These are phyloP conservation scores for Metschnikowia gruessii DNA, from an alignment of 805 yeast genomes.

Conservation along the genomic window DNA sequence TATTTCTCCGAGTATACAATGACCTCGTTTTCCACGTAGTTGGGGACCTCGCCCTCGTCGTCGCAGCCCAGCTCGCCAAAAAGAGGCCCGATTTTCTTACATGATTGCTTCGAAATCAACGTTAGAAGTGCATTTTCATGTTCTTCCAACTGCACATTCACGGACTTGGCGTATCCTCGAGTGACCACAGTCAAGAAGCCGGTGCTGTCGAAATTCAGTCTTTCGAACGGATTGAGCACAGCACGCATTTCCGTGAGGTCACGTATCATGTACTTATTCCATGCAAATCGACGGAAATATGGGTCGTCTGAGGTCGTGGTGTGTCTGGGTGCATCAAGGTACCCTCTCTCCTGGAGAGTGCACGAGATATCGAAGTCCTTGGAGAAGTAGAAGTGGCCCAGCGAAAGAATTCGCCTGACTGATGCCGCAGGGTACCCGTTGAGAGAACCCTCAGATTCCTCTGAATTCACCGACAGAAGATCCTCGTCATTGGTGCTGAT, in stretches of 20 bases:
- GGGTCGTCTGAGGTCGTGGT: constrained; percentile 31
- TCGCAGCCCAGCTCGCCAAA: constrained; percentile 60
- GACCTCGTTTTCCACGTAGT: constrained; percentile 52
- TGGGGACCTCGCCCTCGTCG: constrained; percentile 52
- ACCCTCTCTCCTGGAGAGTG: constrained; percentile 45
- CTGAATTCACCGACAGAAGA: constrained; percentile 14
- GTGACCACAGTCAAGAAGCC: constrained; percentile 48
- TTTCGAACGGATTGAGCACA: constrained; percentile 41
- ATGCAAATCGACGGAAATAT: constrained; percentile 46
- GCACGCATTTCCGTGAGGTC: constrained; percentile 47
- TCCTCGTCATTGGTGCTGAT: constrained; percentile 18
- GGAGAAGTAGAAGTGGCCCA: constrained; percentile 50
- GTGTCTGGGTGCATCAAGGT: constrained; percentile 10
- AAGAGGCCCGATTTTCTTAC: constrained; percentile 45
- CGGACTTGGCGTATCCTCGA: constrained; percentile 51
- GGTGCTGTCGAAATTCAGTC: constrained; percentile 41
- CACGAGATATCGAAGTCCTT: constrained; percentile 46
- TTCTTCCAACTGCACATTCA: constrained; percentile 31
- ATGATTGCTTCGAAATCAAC: constrained; percentile 50
- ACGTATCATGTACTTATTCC: constrained; percentile 49
- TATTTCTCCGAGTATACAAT: constrained; percentile 41
- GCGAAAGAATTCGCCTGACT: constrained; percentile 42
- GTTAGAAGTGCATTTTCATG: constrained; percentile 43
- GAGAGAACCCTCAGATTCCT: constrained; percentile 14
- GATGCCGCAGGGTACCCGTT: constrained; percentile 42